These are phyloP conservation scores for Vitis labrusca DNA, from an alignment of 164 flowering plant genomes.

Conservation along the genomic window DNA sequence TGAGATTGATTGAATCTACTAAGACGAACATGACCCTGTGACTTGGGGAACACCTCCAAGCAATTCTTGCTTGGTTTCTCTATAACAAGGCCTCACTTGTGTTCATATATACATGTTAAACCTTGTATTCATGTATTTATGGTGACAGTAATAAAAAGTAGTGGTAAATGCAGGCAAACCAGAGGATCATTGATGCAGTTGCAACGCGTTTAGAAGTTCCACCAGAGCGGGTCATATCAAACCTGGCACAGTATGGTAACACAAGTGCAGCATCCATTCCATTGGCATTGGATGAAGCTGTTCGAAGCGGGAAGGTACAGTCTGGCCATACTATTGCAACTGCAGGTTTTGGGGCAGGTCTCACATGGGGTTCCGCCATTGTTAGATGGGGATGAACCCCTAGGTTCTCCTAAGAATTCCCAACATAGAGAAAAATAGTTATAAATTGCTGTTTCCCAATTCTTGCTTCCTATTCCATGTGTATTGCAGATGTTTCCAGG, in stretches of 20 bases:
- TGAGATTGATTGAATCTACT: no score
- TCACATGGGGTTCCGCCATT: conserved; percentile 94
- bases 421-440: not conserved
- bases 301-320: conserved; percentile 76
- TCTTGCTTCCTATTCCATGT: not conserved
- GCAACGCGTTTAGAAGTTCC: conserved; percentile 68
- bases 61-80: no score
- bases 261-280: conserved; percentile 98
- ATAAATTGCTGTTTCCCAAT: not conserved
- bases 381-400: conserved; percentile 67
- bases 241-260: conserved; percentile 89
- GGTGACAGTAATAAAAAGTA: not conserved
- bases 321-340: conserved; percentile 62
- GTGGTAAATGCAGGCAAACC: conserved; percentile 75
- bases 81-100: no score
- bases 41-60: no score
- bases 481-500: not conserved
- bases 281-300: conserved; percentile 90
- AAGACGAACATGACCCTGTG: no score
- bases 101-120: no score
- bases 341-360: conserved; percentile 90
- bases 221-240: conserved; percentile 70
- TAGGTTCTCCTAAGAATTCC: not conserved
- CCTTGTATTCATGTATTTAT: no score
- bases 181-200: conserved; percentile 88